Evolutionary conservation across 495 filamentous ascomycete genomes (phyloP).

Genomic region (Penicillium turbatum): DNA sequence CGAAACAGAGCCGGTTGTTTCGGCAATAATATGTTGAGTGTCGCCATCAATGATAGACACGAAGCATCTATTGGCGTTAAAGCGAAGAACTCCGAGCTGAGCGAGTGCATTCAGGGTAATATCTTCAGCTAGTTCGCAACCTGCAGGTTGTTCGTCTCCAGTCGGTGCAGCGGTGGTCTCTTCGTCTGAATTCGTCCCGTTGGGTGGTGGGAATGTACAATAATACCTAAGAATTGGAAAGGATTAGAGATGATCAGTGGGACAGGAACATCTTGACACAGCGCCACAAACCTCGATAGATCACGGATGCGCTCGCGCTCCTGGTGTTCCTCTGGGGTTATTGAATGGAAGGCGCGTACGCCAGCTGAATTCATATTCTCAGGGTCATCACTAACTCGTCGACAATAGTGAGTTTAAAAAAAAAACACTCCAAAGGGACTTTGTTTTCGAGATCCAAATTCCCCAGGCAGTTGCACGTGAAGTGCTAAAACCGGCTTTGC

Average conservation of each 20-base stretch:
- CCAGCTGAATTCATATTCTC: slow-evolving; percentile 12
- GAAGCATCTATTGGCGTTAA: slow-evolving; percentile 50
- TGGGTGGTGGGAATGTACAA: slow-evolving; percentile 13
- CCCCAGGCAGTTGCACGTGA: slow-evolving; percentile 1
- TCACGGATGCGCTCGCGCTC: slow-evolving; percentile 24
- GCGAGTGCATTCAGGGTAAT: slow-evolving; percentile 59
- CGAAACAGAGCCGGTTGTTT: slow-evolving; percentile 54
- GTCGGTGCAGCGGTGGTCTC: background rate
- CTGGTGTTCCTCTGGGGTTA: slow-evolving; percentile 10
- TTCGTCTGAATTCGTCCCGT: background rate
- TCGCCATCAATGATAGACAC: slow-evolving; percentile 58
- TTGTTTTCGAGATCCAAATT: background rate
- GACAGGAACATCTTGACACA: background rate
- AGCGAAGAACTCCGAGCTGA: slow-evolving; percentile 54
- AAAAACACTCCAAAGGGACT: background rate
- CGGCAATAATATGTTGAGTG: slow-evolving; percentile 58
- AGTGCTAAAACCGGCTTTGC: background rate
- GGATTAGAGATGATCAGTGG: background rate
- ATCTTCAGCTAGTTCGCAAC: slow-evolving; percentile 41
- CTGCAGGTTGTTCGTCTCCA: slow-evolving; percentile 15
- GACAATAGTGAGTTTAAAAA: background rate
- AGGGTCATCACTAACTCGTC: background rate
- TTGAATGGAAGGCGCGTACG: slow-evolving; percentile 10
- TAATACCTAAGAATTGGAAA: slow-evolving; percentile 21
- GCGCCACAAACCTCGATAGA: slow-evolving; percentile 16